These are phyloP conservation scores for Tulasnella sp. DNA, from an alignment of 768 basidiomycete species.

Conservation along the genomic window DNA sequence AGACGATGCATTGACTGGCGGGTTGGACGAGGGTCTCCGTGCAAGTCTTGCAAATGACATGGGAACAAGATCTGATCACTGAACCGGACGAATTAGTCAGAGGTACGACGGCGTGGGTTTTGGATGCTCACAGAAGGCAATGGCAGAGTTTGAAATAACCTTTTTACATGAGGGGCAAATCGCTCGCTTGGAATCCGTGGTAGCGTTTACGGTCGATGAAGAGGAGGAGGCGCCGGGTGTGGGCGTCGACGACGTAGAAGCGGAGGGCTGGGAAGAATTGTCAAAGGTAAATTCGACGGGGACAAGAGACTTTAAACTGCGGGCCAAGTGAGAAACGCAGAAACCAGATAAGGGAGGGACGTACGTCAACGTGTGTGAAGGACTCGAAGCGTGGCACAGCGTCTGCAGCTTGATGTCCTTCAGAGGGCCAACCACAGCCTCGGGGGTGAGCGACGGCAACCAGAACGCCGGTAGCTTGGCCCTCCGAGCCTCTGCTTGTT, in stretches of 20 bases:
- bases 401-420: conserved; percentile 79
- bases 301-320: conserved; percentile 68
- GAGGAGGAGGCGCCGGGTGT: conserved; percentile 11
- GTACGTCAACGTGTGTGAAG: conserved; percentile 65
- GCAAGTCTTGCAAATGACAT: conserved; percentile 87
- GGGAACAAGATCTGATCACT: conserved; percentile 81
- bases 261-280: conserved; percentile 18
- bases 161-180: conserved; percentile 88
- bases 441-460: conserved; percentile 84
- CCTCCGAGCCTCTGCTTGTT: conserved; percentile 70
- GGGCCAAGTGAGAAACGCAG: conserved; percentile 6
- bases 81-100: neutral
- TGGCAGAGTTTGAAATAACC: conserved; percentile 61
- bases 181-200: conserved; percentile 44
- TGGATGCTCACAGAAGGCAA: conserved; percentile 48
- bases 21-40: conserved; percentile 74
- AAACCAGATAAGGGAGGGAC: conserved; percentile 24
- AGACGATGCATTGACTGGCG: conserved; percentile 73
- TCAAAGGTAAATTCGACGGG: conserved; percentile 64
- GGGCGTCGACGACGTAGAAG: conserved; percentile 6
- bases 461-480: conserved; percentile 94
- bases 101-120: neutral
- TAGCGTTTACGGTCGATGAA: neutral
- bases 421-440: conserved; percentile 55
- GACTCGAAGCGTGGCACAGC: conserved; percentile 70